Evolutionary conservation across 2,329 filamentous ascomycete species (phyloP), one percentile per base, ranked within the genome.

Genomic region (Diplodia seriata): DNA sequence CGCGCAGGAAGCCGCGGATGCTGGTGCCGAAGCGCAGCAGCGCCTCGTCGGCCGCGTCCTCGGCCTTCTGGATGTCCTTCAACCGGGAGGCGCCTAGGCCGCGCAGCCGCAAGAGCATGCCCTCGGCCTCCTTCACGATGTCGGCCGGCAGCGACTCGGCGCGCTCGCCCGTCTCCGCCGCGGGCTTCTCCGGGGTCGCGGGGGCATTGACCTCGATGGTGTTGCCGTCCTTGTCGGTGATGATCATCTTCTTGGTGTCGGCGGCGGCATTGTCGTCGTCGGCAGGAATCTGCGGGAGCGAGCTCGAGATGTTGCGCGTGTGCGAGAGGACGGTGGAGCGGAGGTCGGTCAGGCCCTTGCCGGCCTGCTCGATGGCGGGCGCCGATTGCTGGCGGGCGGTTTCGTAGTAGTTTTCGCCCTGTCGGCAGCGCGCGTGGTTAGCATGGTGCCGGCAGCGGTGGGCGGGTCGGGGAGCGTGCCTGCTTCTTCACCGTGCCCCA

Each of bases 41-140:
- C 0, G 95, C 95, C 79, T 98, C 95, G 77, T 99, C 95, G 8
- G 95, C 95, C 4, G 94, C 94, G 76, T 98, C 94, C 80, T 99
- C 95, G 14, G 94, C 95, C 73, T 89, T 88, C 76, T 97, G 92
- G 23, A 98, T 89, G 69, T 97, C 93, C 75, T 92, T 95, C 69
- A 98, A 83, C 57, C 93, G 88, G 80, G 93, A 93, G 31, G 91
- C 85, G 4, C 93, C 93, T 80, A 96, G 92, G 23, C 84, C 81
- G 68, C 89, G 88, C 77, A 98, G 87, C 54, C 91, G 87, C 5
- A 90, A 88, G 36, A 98, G 87, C 68, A 97, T 89, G 12, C 88
- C 82, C 67, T 87, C 85, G 7, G 85, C 86, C 72, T 86, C 85
- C 68, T 83, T 84, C 68, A 84, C 80, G 43, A 85, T 84, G 71